Percentiles rank a stretch among this genome's conserved stretches.
phyloP scores from a whole-genome alignment of 257 asterid genomes.

The Solanum medicagineum region DNA sequence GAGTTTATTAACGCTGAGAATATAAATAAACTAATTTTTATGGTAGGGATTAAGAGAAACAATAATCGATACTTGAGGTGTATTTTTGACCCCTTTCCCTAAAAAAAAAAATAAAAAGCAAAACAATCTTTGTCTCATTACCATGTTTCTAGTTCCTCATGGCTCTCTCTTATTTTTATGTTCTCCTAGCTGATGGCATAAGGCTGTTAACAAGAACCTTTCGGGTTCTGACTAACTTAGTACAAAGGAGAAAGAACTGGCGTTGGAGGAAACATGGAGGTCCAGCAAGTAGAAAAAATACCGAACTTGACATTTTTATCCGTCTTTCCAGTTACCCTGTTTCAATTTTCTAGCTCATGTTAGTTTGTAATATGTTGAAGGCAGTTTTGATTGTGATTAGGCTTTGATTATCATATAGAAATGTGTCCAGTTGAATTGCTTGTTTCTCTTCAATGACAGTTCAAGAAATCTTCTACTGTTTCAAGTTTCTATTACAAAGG shows the following conservation, averaged over 20 bases:
- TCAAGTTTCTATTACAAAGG: background rate
- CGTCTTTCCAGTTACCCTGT: background rate
- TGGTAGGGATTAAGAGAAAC: no score
- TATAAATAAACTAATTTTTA: no score
- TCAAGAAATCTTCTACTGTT: background rate
- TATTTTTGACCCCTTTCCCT: no score
- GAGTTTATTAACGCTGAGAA: no score
- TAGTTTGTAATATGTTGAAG: background rate
- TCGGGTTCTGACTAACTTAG: background rate
- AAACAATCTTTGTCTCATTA: background rate
- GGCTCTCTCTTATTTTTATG: background rate
- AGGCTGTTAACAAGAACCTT: background rate
- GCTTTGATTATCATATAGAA: background rate
- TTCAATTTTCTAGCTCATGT: background rate
- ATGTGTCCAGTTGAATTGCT: background rate
- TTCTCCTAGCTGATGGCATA: background rate
- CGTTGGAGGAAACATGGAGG: background rate
- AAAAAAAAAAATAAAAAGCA: no score
- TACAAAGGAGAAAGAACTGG: background rate
- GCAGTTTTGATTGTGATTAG: background rate
- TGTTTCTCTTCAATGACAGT: background rate
- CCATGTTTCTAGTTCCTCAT: background rate
- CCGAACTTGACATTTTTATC: background rate
- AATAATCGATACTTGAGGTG: no score
- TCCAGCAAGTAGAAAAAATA: background rate